These are phyloP conservation scores for Starmerella gropengiesseri DNA, from an alignment of 805 yeast genomes.

Conservation along the genomic window DNA sequence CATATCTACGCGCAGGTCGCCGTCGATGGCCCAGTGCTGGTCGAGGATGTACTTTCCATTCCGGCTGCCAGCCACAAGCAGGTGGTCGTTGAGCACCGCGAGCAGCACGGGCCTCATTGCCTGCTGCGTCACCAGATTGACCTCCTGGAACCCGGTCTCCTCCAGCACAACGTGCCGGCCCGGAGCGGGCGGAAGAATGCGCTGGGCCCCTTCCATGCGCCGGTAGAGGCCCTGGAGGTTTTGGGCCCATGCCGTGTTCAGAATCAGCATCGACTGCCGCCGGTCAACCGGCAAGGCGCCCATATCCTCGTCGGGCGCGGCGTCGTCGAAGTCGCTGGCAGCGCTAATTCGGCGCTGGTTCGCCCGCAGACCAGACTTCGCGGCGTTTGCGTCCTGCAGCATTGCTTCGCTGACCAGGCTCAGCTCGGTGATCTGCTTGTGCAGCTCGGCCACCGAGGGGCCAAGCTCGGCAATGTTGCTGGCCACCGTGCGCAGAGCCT, in stretches of 20 bases:
- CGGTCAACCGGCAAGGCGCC: slow-evolving; percentile 32
- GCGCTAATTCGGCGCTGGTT: slow-evolving; percentile 5
- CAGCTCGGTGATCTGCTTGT: slow-evolving; percentile 49
- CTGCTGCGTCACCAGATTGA: slow-evolving; percentile 77
- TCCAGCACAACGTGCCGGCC: slow-evolving; percentile 74
- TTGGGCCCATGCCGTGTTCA: slow-evolving; percentile 73
- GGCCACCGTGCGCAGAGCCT: slow-evolving; percentile 28
- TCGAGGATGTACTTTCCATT: slow-evolving; percentile 48
- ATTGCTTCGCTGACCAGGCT: slow-evolving; percentile 50
- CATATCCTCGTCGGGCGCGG: slow-evolving; percentile 3
- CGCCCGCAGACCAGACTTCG: slow-evolving; percentile 15
- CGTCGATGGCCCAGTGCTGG: slow-evolving; percentile 67
- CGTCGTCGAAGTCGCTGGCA: slow-evolving; percentile 4
- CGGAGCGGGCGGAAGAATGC: slow-evolving; percentile 58
- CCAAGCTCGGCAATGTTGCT: slow-evolving; percentile 54
- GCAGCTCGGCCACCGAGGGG: slow-evolving; percentile 49
- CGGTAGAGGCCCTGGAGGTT: slow-evolving; percentile 60
- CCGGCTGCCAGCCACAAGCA: slow-evolving; percentile 61
- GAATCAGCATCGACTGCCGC: slow-evolving; percentile 56
- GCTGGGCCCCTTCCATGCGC: slow-evolving; percentile 87
- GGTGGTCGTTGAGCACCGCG: slow-evolving; percentile 64
- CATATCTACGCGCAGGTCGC: slow-evolving; percentile 33
- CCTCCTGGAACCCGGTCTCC: slow-evolving; percentile 75
- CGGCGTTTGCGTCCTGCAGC: slow-evolving; percentile 45
- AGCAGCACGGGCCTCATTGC: slow-evolving; percentile 65